A percentile compares a stretch with the other conserved stretches of the same genome.
Conservation (phyloP, 306 rosid species). For the Fragaria iinumae region DNA sequence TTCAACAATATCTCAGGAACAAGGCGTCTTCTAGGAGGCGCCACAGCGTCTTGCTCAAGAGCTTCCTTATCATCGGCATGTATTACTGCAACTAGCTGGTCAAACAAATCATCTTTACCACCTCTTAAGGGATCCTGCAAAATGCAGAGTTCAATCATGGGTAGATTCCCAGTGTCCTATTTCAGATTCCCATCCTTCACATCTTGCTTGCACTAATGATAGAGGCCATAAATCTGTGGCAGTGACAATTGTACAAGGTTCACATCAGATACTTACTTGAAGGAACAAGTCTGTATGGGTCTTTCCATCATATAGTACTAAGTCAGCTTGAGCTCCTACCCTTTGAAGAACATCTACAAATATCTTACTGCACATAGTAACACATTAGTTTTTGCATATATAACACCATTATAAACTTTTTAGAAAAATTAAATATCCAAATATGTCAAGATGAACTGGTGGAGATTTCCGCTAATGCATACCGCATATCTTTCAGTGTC, state of each 20-base stretch:
- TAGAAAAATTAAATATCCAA: neutral
- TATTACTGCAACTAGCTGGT: slow-evolving; percentile 53
- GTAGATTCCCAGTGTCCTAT: neutral
- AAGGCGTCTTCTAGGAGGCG: slow-evolving; percentile 69
- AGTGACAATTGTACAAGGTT: neutral
- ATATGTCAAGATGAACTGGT: neutral
- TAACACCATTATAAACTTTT: neutral
- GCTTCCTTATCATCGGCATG: slow-evolving; percentile 75
- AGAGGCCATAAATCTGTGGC: neutral
- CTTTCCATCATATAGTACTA: slow-evolving; percentile 75
- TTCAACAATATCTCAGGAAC: slow-evolving; percentile 80
- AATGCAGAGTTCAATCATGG: slow-evolving; percentile 11
- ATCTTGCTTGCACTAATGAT: neutral
- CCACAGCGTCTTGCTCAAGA: slow-evolving; percentile 56
- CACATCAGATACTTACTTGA: slow-evolving; percentile 50
- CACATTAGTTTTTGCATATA: slow-evolving; percentile 16
- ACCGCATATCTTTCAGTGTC: neutral
- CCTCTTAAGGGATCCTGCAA: slow-evolving; percentile 94
- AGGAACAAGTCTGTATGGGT: slow-evolving; percentile 95
- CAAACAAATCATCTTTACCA: slow-evolving; percentile 78
- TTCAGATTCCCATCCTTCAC: neutral
- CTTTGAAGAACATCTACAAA: slow-evolving; percentile 59
- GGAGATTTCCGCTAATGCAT: neutral
- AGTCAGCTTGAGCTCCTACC: slow-evolving; percentile 64
- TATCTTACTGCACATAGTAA: slow-evolving; percentile 52